These are phyloP conservation scores for Spathaspora hagerdaliae DNA, from an alignment of 805 yeast species.

Conservation along the genomic window DNA sequence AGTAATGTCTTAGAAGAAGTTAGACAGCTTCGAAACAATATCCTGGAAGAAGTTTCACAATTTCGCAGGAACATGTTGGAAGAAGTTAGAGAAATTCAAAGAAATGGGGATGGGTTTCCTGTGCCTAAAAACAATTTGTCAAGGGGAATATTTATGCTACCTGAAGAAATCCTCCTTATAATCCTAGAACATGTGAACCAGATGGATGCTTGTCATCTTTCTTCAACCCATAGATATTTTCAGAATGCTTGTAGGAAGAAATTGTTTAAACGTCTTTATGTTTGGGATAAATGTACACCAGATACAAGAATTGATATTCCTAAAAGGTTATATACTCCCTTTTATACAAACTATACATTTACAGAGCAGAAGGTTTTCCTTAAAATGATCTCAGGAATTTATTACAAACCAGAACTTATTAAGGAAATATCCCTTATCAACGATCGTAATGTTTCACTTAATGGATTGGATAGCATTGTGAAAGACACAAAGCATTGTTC, in stretches of 20 bases:
- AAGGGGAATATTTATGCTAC: no score
- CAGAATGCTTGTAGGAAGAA: neutral
- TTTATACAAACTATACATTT: neutral
- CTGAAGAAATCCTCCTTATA: no score
- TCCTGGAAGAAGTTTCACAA: no score
- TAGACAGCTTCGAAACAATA: no score
- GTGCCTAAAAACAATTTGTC: no score
- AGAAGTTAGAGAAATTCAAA: no score
- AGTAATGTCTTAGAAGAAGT: no score
- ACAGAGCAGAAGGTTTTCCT: neutral
- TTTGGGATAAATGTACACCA: neutral
- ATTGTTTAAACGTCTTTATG: neutral
- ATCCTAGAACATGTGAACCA: constrained; percentile 5
- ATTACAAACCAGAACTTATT: neutral
- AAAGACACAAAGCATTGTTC: neutral
- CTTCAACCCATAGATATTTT: neutral
- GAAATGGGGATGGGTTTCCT: no score
- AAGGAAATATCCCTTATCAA: no score
- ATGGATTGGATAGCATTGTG: neutral
- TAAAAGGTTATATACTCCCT: neutral
- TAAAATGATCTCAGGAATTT: neutral
- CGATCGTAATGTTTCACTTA: neutral
- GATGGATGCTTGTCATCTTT: constrained; percentile 4
- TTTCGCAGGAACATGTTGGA: no score
- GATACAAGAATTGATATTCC: neutral